Evolutionary conservation across 164 flowering plant genomes (phyloP).

Genomic region (Magnolia officinalis): DNA sequence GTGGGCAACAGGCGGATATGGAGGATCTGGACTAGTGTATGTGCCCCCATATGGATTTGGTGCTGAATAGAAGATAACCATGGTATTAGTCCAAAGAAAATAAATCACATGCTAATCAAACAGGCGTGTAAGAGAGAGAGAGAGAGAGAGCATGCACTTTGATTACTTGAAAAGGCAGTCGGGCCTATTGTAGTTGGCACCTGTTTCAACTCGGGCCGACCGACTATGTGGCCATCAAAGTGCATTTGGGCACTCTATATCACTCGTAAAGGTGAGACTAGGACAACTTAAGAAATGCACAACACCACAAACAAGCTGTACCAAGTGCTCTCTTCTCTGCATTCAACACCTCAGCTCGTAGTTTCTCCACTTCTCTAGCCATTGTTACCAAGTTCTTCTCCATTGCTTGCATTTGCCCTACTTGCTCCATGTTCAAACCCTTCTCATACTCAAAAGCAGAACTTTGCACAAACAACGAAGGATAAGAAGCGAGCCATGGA

Average conservation of each 20-base stretch:
- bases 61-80: conserved; percentile 22
- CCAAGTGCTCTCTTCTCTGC: conserved; percentile 62
- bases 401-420: conserved; percentile 63
- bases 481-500: not conserved
- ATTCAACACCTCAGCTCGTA: conserved; percentile 50
- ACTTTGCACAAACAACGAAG: conserved; percentile 28
- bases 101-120: not conserved
- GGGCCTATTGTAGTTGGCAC: not conserved
- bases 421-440: conserved; percentile 55
- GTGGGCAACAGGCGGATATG: conserved; percentile 29
- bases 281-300: not conserved
- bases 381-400: conserved; percentile 60
- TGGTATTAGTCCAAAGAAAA: too few relatives aligned
- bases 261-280: not conserved
- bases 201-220: too few relatives aligned
- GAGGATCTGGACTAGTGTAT: conserved; percentile 29
- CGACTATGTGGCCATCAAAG: not conserved
- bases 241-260: not conserved
- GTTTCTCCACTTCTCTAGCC: conserved; percentile 66
- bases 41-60: conserved; percentile 32
- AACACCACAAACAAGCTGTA: conserved; percentile 15
- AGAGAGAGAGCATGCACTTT: not conserved
- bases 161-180: not conserved
- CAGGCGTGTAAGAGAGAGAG: not conserved
- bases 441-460: conserved; percentile 71